phyloP scores from a whole-genome alignment of 345 rosid species.

The Lepidium aucheri region DNA sequence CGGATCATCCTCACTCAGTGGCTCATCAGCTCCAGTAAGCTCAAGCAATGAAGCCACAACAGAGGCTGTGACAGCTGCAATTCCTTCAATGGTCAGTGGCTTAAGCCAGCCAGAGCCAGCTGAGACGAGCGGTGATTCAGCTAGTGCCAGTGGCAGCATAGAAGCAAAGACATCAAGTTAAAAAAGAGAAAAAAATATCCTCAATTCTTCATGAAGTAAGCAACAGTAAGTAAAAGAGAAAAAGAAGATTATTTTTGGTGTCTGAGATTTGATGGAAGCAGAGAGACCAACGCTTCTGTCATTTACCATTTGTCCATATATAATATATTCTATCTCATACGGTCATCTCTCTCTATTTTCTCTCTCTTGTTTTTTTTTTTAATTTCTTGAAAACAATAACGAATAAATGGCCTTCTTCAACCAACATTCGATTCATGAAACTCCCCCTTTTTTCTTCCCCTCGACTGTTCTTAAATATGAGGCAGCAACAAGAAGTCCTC shows the following conservation, averaged over 20 bases:
- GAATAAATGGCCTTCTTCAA: slow-evolving; percentile 32
- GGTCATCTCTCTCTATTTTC: slow-evolving; percentile 5
- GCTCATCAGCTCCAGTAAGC: slow-evolving; percentile 41
- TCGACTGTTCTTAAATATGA: neutral
- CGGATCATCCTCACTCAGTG: slow-evolving; percentile 48
- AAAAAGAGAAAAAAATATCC: neutral
- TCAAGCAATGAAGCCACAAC: slow-evolving; percentile 41
- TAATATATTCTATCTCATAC: slow-evolving; percentile 24
- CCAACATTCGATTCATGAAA: neutral
- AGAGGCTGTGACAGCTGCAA: slow-evolving; percentile 36
- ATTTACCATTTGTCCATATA: slow-evolving; percentile 27
- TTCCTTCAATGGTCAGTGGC: slow-evolving; percentile 15
- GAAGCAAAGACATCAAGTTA: slow-evolving; percentile 27
- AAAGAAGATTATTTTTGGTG: slow-evolving; percentile 30
- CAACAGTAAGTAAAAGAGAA: slow-evolving; percentile 20
- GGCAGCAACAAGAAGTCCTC: neutral
- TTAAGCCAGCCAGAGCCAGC: slow-evolving; percentile 35
- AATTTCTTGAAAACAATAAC: slow-evolving; percentile 3
- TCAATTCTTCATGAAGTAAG: slow-evolving; percentile 21
- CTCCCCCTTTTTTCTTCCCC: neutral
- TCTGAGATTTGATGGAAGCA: slow-evolving; percentile 24
- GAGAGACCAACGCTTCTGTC: slow-evolving; percentile 27
- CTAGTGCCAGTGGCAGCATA: slow-evolving; percentile 25
- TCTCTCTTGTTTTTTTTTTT: neutral
- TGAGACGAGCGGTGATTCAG: slow-evolving; percentile 40